Conservation (phyloP, 495 filamentous ascomycete species). For the Xylaria nigripes region DNA sequence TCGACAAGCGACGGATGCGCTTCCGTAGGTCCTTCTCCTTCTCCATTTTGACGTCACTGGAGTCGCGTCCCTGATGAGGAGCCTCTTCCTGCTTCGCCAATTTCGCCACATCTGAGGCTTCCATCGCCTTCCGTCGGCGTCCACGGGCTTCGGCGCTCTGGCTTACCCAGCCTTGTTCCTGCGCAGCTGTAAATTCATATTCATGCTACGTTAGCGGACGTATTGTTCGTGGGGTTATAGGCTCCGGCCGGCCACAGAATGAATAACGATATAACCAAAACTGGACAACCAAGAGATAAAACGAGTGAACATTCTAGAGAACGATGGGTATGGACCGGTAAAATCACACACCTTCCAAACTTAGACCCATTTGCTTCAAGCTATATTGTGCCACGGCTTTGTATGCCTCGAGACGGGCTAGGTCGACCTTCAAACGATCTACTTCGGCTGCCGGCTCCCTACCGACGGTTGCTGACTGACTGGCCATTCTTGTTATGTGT, state of each 20-base stretch:
- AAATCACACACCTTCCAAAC: conserved; percentile 2
- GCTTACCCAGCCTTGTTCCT: conserved; percentile 9
- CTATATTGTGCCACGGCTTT: not conserved
- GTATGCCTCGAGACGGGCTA: conserved; percentile 1
- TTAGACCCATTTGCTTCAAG: not conserved
- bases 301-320: not conserved
- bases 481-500: not conserved
- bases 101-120: not conserved
- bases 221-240: not conserved
- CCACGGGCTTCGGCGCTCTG: conserved; percentile 1
- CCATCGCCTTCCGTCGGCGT: not conserved
- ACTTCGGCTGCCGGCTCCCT: not conserved
- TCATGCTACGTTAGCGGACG: not conserved
- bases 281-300: not conserved
- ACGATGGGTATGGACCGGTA: not conserved
- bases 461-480: not conserved
- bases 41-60: not conserved
- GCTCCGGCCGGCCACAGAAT: not conserved
- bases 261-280: not conserved
- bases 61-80: not conserved
- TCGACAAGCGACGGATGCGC: conserved; percentile 11
- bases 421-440: not conserved
- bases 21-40: conserved; percentile 1
- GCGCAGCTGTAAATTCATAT: not conserved
- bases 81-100: not conserved